Conservation (phyloP, 495 filamentous ascomycete species). For the Aspergillus ellipticus region DNA sequence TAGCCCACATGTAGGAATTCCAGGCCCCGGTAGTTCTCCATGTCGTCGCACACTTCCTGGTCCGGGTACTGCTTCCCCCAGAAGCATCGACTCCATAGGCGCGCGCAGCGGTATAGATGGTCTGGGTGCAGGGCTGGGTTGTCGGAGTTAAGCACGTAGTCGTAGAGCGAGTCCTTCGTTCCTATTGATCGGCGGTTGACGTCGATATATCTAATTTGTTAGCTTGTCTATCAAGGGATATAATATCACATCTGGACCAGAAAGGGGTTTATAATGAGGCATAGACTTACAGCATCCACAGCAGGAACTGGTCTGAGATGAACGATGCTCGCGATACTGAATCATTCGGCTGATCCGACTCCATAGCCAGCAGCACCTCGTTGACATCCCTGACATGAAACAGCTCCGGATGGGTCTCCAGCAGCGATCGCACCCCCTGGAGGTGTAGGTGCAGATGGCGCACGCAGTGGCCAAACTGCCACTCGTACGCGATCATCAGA, state of each 20-base stretch:
- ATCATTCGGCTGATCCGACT: slow-evolving; percentile 13
- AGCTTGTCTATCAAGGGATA: slow-evolving; percentile 4
- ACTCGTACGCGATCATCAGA: slow-evolving; percentile 41
- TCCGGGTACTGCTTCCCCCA: slow-evolving; percentile 47
- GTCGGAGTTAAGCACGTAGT: slow-evolving; percentile 33
- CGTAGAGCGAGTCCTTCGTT: slow-evolving; percentile 35
- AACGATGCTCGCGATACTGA: slow-evolving; percentile 29
- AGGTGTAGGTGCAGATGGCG: slow-evolving; percentile 41
- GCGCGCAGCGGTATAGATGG: slow-evolving; percentile 36
- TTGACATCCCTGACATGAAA: slow-evolving; percentile 35
- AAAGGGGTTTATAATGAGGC: no score
- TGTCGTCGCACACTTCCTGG: slow-evolving; percentile 45
- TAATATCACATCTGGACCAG: no score
- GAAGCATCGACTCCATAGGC: slow-evolving; percentile 42
- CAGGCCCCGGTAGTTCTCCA: slow-evolving; percentile 43
- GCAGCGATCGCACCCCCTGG: slow-evolving; percentile 36
- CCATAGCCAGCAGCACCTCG: slow-evolving; percentile 28
- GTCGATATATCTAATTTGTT: slow-evolving; percentile 35
- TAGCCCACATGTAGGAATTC: slow-evolving; percentile 36
- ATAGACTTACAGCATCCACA: slow-evolving; percentile 37
- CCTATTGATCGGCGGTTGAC: slow-evolving; percentile 32
- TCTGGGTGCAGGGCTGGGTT: slow-evolving; percentile 39
- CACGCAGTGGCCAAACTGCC: slow-evolving; percentile 41
- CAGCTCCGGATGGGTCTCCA: slow-evolving; percentile 37
- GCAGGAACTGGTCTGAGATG: slow-evolving; percentile 37